Base-by-base conservation (phyloP, 148 eudicot genomes). In the Spergularia bocconei region DNA sequence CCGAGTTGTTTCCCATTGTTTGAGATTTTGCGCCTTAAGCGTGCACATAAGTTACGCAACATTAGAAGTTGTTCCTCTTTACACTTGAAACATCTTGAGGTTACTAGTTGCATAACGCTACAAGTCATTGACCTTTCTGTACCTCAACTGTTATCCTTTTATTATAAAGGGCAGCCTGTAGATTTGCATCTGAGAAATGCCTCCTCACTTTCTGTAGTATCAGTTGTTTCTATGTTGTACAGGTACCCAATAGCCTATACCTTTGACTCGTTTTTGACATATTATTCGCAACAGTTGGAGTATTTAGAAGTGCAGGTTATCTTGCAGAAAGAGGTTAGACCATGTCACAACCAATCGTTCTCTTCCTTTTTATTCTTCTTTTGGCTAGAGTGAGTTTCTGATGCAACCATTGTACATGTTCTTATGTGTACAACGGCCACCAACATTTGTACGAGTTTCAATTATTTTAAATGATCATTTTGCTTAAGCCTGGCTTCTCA, bases 151-250 rank as follows among this genome's bases (percentile, higher is more conserved):
- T 8, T 58, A 65, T 38, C 65, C 11, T 58, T 72, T 59, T 4
- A 4, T 39, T 72, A 44, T 58, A 5, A 11, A n/a, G 66, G 54
- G 17, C 53, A 1, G 13, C 61, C 47, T 56, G 14, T 21, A 19
- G 65, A 33, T 23, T 15, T 72, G 11, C 75, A 59, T 58, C 41
- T 72, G 4, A 16, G 65, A 72, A 72, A 72, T 41, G 75, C 75
- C 38, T 39, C 38, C 36, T 58, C 33, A 12, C 66, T 72, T n/a
- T 58, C 65, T 41, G 19, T 14, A 3, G 54, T 72, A 16, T 72
- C 75, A 7, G 14, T 72, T 41, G 47, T 23, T 54, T 47, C 1
- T 5, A 7, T 14, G 4, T 16, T 29, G 33, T 2, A 2, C 33
- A 4, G 7, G 5, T 5, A 11, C 11, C 11, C 5, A 20, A 0